These are phyloP conservation scores for Pezicula neosporulosa DNA, from an alignment of 2,329 filamentous ascomycete genomes.

Conservation along the genomic window DNA sequence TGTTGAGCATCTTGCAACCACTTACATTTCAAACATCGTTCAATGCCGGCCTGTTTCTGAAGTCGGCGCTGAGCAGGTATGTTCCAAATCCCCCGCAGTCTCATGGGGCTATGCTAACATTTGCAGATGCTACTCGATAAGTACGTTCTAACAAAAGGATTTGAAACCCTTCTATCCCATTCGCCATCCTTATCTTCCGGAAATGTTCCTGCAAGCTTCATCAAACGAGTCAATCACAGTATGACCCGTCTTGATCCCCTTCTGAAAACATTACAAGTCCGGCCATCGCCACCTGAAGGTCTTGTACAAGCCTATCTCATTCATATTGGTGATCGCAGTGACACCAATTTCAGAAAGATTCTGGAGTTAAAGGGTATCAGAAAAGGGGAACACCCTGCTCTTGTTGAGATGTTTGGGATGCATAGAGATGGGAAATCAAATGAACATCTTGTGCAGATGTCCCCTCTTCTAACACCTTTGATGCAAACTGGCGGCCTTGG, in stretches of 20 bases:
- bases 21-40: conserved; percentile 80
- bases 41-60: conserved; percentile 90
- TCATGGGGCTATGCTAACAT: conserved; percentile 19
- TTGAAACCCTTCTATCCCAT: conserved; percentile 67
- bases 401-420: conserved; percentile 79
- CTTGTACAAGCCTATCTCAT: conserved; percentile 97
- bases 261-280: conserved; percentile 94
- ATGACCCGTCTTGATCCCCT: conserved; percentile 88
- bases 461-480: conserved; percentile 67
- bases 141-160: conserved; percentile 80
- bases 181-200: conserved; percentile 22
- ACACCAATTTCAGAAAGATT: conserved; percentile 93
- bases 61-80: conserved; percentile 85
- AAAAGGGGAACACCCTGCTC: conserved; percentile 75
- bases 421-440: conserved; percentile 73
- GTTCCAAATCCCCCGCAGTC: conserved; percentile 4
- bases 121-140: conserved; percentile 88
- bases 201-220: conserved; percentile 54
- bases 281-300: conserved; percentile 84
- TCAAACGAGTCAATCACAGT: conserved; percentile 79
- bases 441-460: conserved; percentile 67
- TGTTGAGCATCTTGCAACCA: conserved; percentile 79
- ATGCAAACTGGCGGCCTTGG: conserved; percentile 44
- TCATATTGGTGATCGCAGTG: conserved; percentile 90
- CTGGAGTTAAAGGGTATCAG: conserved; percentile 92